phyloP scores from a whole-genome alignment of 805 yeast species.

The Lipomyces kockii region DNA sequence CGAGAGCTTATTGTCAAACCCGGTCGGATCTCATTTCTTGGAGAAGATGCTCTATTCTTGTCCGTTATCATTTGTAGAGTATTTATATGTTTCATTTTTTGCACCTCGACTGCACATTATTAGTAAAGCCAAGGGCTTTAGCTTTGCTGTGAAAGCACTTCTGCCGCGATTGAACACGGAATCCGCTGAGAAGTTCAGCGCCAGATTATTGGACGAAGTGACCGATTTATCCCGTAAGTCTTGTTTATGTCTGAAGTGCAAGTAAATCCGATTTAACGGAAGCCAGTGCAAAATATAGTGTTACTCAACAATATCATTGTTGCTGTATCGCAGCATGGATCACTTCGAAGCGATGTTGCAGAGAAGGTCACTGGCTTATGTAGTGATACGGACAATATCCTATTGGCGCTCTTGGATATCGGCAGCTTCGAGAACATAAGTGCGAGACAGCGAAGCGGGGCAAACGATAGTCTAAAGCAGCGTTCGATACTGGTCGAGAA shows the following conservation, averaged over 20 bases:
- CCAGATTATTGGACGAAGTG: conserved; percentile 13
- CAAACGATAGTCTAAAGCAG: conserved; percentile 27
- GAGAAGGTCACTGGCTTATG: conserved; percentile 16
- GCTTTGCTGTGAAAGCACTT: conserved; percentile 74
- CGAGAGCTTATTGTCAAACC: conserved; percentile 79
- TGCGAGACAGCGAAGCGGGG: conserved; percentile 17
- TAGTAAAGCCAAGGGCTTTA: conserved; percentile 82
- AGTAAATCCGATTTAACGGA: neutral
- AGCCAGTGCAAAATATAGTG: conserved; percentile 15
- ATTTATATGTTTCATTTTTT: conserved; percentile 74
- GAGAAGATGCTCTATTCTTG: conserved; percentile 70
- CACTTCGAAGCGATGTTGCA: conserved; percentile 6
- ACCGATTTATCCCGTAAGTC: conserved; percentile 24
- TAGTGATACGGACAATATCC: conserved; percentile 9
- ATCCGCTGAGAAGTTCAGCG: conserved; percentile 9
- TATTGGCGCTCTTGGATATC: conserved; percentile 18
- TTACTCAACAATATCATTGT: conserved; percentile 15
- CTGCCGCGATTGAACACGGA: conserved; percentile 51
- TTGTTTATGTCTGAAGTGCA: neutral
- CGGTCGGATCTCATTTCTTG: conserved; percentile 93
- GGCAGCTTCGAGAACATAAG: conserved; percentile 7
- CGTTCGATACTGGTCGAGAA: conserved; percentile 23
- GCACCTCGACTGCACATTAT: conserved; percentile 71
- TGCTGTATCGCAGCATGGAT: conserved; percentile 12
- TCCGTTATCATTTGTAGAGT: conserved; percentile 68